Evolutionary conservation across 805 yeast genomes (phyloP).

Genomic region (Yamadazyma laniorum): DNA sequence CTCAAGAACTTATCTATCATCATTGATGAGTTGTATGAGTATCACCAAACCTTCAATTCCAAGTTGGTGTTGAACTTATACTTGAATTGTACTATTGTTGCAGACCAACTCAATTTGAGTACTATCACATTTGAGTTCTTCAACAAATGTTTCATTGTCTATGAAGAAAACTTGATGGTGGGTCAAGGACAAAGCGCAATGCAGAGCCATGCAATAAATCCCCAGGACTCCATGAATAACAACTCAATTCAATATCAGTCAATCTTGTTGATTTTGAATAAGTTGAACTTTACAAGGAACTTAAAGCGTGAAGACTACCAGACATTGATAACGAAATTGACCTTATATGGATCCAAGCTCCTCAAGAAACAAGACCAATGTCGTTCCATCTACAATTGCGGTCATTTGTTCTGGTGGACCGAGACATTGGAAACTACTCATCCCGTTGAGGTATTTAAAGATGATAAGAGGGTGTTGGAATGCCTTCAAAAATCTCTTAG

Average conservation of each 20-base stretch:
- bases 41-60: constrained; percentile 31
- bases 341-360: constrained; percentile 83
- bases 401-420: constrained; percentile 93
- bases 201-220: constrained; percentile 16
- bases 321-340: constrained; percentile 76
- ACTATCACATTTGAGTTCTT: constrained; percentile 84
- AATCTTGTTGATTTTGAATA: constrained; percentile 46
- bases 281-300: constrained; percentile 41
- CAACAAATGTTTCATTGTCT: constrained; percentile 81
- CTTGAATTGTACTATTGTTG: constrained; percentile 66
- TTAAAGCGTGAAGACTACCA: constrained; percentile 71
- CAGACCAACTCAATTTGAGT: constrained; percentile 72
- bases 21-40: constrained; percentile 60
- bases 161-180: constrained; percentile 57
- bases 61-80: constrained; percentile 49
- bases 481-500: constrained; percentile 85
- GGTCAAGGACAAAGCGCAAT: constrained; percentile 9
- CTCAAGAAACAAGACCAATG: constrained; percentile 94
- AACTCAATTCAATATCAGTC: constrained; percentile 52
- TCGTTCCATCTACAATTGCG: constrained; percentile 80
- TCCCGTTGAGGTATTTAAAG: constrained; percentile 28
- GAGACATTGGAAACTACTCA: constrained; percentile 44
- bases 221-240: constrained; percentile 41
- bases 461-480: constrained; percentile 77
- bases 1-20: constrained; percentile 73